Conservation (phyloP, 2,329 filamentous ascomycete species). For the Aspergillus sp. region DNA sequence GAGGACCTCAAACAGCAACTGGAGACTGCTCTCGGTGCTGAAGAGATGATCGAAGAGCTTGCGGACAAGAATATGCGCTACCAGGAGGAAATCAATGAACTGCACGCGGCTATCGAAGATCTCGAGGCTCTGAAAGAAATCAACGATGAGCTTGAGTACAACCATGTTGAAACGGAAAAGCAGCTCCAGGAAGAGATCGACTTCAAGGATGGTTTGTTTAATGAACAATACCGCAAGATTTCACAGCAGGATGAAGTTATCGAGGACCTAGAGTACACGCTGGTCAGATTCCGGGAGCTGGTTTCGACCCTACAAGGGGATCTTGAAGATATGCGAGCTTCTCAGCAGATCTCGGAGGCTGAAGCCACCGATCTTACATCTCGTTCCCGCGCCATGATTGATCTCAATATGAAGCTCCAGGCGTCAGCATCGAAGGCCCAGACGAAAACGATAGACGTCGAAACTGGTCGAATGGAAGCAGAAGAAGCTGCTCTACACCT, state of each 20-base stretch:
- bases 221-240: slow-evolving; percentile 69
- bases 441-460: slow-evolving; percentile 87
- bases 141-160: slow-evolving; percentile 88
- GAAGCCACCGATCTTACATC: slow-evolving; percentile 86
- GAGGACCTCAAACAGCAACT: slow-evolving; percentile 87
- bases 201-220: slow-evolving; percentile 73
- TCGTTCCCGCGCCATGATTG: slow-evolving; percentile 89
- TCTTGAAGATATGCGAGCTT: slow-evolving; percentile 84
- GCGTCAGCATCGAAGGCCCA: slow-evolving; percentile 85
- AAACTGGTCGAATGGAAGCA: slow-evolving; percentile 77
- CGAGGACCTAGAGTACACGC: slow-evolving; percentile 83
- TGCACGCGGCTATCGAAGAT: slow-evolving; percentile 75
- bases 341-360: slow-evolving; percentile 83
- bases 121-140: slow-evolving; percentile 85
- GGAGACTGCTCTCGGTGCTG: slow-evolving; percentile 77
- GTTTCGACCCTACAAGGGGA: slow-evolving; percentile 80
- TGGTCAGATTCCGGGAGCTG: slow-evolving; percentile 81
- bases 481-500: slow-evolving; percentile 85
- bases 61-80: slow-evolving; percentile 80
- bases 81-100: slow-evolving; percentile 73
- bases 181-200: slow-evolving; percentile 92
- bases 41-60: slow-evolving; percentile 90
- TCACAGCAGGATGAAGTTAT: slow-evolving; percentile 71
- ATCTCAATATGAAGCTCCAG: slow-evolving; percentile 90
- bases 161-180: slow-evolving; percentile 87